Conservation (phyloP, 805 yeast species). For the Ogataea dorogensis region DNA sequence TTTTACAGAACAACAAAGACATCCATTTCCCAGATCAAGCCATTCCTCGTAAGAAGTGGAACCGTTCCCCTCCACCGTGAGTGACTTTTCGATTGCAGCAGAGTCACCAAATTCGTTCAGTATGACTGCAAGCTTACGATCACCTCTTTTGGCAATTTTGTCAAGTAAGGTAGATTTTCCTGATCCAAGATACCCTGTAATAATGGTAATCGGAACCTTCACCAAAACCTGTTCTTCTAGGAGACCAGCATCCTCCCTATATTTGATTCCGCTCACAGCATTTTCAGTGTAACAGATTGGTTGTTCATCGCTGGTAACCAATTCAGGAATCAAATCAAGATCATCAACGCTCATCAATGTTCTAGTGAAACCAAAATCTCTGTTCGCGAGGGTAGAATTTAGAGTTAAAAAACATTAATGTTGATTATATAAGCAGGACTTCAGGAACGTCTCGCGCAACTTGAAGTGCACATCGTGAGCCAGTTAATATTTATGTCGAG, state of each 20-base stretch:
- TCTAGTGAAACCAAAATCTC: too few relatives aligned
- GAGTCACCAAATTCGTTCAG: conserved; percentile 92
- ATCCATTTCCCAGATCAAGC: conserved; percentile 96
- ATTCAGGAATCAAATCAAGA: conserved; percentile 28
- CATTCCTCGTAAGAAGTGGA: conserved; percentile 75
- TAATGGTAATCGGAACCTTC: conserved; percentile 85
- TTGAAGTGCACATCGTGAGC: too few relatives aligned
- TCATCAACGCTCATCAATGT: conserved; percentile 6
- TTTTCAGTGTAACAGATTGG: conserved; percentile 26
- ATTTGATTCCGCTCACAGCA: conserved; percentile 1
- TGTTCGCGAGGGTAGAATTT: too few relatives aligned
- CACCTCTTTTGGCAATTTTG: conserved; percentile 66
- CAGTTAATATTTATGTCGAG: too few relatives aligned
- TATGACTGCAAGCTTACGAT: conserved; percentile 79
- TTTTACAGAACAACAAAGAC: conserved; percentile 93
- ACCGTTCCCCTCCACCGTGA: conserved; percentile 60
- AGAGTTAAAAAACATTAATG: conserved; percentile 30
- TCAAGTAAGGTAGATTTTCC: conserved; percentile 89
- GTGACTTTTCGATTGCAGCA: conserved; percentile 80
- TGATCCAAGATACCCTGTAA: conserved; percentile 93
- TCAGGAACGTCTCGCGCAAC: too few relatives aligned
- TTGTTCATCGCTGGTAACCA: conserved; percentile 26
- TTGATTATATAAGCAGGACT: too few relatives aligned
- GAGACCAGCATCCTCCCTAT: conserved; percentile 20
- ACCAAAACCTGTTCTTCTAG: conserved; percentile 23